Evolutionary conservation across 2,329 filamentous ascomycete genomes (phyloP).

Genomic region (Cladosporium phlei): DNA sequence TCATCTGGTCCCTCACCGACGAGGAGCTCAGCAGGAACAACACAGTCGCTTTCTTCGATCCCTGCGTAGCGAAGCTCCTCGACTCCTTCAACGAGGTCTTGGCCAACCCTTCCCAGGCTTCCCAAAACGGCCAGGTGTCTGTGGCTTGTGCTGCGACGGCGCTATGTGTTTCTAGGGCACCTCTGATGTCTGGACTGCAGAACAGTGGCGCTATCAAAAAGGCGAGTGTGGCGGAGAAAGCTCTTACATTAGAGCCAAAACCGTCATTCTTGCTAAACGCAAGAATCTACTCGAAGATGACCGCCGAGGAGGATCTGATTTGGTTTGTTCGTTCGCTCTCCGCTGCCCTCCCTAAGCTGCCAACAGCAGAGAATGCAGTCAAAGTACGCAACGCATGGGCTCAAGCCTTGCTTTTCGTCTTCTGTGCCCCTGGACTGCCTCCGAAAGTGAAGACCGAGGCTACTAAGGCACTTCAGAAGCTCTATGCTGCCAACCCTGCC

Average conservation of each 20-base stretch:
- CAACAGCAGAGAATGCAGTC: conserved; percentile 38
- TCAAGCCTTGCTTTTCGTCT: conserved; percentile 75
- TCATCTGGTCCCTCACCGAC: conserved; percentile 58
- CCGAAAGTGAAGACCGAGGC: conserved; percentile 61
- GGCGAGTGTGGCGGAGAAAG: conserved; percentile 59
- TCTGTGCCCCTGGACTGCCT: conserved; percentile 60
- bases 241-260: conserved; percentile 68
- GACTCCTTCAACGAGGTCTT: conserved; percentile 73
- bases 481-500: conserved; percentile 59
- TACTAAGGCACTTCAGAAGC: conserved; percentile 54
- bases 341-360: conserved; percentile 54
- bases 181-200: conserved; percentile 50
- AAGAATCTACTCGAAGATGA: conserved; percentile 77
- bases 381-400: conserved; percentile 56
- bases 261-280: conserved; percentile 82
- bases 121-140: conserved; percentile 77
- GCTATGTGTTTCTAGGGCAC: conserved; percentile 53
- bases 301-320: conserved; percentile 65
- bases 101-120: conserved; percentile 70
- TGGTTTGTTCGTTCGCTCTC: conserved; percentile 72
- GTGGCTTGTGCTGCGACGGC: conserved; percentile 71
- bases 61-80: conserved; percentile 53
- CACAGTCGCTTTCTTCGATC: conserved; percentile 44
- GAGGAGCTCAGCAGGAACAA: conserved; percentile 46
- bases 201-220: conserved; percentile 57